Conservation (phyloP, 352 stramenopile species). For the Achlya hypogyna region DNA sequence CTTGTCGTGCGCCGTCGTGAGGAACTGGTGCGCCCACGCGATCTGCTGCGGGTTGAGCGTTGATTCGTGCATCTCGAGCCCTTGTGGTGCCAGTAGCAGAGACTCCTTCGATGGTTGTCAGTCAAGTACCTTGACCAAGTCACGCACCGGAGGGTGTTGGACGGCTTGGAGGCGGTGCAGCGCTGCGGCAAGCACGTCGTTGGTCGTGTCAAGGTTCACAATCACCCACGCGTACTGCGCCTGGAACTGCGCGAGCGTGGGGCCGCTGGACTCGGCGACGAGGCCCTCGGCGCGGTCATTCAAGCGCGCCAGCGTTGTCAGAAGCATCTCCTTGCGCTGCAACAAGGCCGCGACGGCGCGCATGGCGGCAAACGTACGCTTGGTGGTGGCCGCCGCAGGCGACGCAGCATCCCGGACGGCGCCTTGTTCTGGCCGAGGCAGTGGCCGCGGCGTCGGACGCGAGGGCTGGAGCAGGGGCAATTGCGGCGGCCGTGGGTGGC, state of each 20-base stretch:
- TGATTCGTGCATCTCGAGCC: neutral
- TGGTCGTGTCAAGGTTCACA: constrained; percentile 57
- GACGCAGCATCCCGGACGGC: neutral
- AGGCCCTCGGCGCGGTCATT: constrained; percentile 30
- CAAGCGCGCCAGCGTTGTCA: constrained; percentile 36
- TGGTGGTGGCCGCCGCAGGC: neutral
- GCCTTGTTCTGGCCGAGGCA: neutral
- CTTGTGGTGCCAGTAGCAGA: neutral
- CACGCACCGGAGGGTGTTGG: neutral
- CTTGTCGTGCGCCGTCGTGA: constrained; percentile 3
- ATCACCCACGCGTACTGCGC: constrained; percentile 58
- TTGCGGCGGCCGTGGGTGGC: neutral
- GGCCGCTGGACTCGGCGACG: neutral
- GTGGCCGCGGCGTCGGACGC: neutral
- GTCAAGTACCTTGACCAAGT: neutral
- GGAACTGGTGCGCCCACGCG: constrained; percentile 15
- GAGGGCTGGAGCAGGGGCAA: neutral
- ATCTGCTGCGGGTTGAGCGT: constrained; percentile 10
- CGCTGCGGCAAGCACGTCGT: constrained; percentile 40
- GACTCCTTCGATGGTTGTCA: neutral
- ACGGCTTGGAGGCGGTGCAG: constrained; percentile 44
- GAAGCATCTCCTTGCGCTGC: constrained; percentile 61
- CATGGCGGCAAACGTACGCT: constrained; percentile 19
- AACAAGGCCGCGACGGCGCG: constrained; percentile 49
- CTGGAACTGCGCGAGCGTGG: constrained; percentile 26